A percentile compares a stretch with the other conserved stretches of the same genome.
These are phyloP conservation scores for Hamiltosporidium magnivora DNA, from an alignment of 371 early-diverging fungal genomes.

Conservation along the genomic window DNA sequence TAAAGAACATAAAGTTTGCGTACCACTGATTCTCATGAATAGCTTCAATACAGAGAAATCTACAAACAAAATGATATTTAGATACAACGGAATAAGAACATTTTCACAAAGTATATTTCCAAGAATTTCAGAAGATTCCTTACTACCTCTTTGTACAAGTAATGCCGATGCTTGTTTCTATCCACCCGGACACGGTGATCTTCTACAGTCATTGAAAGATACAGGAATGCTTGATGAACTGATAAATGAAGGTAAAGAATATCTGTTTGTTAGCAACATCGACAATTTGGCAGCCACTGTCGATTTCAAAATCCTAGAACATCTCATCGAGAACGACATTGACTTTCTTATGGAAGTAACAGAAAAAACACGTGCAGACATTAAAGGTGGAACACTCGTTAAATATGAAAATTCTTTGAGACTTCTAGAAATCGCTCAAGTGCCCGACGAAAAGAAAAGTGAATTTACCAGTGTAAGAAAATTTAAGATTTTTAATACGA, in stretches of 20 bases:
- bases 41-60: slow-evolving; percentile 95
- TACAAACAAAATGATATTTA: slow-evolving; percentile 83
- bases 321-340: slow-evolving; percentile 70
- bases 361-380: slow-evolving; percentile 95
- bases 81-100: slow-evolving; percentile 77
- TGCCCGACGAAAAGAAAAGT: slow-evolving; percentile 75
- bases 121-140: slow-evolving; percentile 77
- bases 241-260: slow-evolving; percentile 86
- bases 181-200: slow-evolving; percentile 98
- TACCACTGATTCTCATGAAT: slow-evolving; percentile 97
- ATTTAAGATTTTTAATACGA: slow-evolving; percentile 99
- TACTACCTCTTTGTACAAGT: slow-evolving; percentile 67
- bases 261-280: slow-evolving; percentile 93
- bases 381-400: slow-evolving; percentile 97
- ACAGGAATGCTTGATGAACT: slow-evolving; percentile 85
- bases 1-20: slow-evolving; percentile 67
- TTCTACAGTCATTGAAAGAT: slow-evolving; percentile 79
- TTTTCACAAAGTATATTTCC: slow-evolving; percentile 93
- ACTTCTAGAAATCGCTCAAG: slow-evolving; percentile 95
- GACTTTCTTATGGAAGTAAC: slow-evolving; percentile 98
- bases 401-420: slow-evolving; percentile 83
- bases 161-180: slow-evolving; percentile 63
- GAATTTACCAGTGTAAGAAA: slow-evolving; percentile 97
- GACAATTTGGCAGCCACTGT: slow-evolving; percentile 97
- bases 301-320: slow-evolving; percentile 75